These are phyloP conservation scores for Ambrosia hybrid DNA, from an alignment of 140 eudicot species.

Conservation along the genomic window DNA sequence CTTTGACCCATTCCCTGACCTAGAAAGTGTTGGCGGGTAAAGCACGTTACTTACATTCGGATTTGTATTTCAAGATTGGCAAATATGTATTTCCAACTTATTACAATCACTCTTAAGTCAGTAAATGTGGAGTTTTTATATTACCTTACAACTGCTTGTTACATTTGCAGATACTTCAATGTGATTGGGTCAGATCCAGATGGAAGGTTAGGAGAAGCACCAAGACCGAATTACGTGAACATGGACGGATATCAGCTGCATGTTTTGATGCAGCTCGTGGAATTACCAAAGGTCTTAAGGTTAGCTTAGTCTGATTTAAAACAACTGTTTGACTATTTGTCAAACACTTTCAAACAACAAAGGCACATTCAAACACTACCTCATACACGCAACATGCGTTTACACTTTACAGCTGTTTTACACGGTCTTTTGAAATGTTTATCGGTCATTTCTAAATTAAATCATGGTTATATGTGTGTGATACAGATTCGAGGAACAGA, in stretches of 20 bases:
- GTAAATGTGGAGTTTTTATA: background rate
- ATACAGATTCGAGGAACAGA: slow-evolving; percentile 94
- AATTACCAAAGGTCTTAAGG: slow-evolving; percentile 86
- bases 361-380: background rate
- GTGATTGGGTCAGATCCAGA: slow-evolving; percentile 98
- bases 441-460: background rate
- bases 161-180: slow-evolving; percentile 77
- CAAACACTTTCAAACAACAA: too few species aligned
- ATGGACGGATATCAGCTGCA: slow-evolving; percentile 93
- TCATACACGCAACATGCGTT: too few species aligned
- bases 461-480: background rate
- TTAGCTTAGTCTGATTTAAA: slow-evolving; percentile 19
- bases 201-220: slow-evolving; percentile 98
- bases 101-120: slow-evolving; percentile 3
- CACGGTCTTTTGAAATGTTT: background rate
- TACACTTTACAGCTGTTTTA: too few species aligned
- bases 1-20: slow-evolving; percentile 3
- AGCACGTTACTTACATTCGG: background rate
- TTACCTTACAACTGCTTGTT: slow-evolving; percentile 8
- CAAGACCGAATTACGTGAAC: slow-evolving; percentile 92
- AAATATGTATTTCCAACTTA: background rate
- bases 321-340: too few species aligned
- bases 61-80: slow-evolving; percentile 6
- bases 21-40: background rate
- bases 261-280: slow-evolving; percentile 99